Evolutionary conservation across 768 basidiomycete genomes (phyloP).

Genomic region (Clitopilus hobsonii): DNA sequence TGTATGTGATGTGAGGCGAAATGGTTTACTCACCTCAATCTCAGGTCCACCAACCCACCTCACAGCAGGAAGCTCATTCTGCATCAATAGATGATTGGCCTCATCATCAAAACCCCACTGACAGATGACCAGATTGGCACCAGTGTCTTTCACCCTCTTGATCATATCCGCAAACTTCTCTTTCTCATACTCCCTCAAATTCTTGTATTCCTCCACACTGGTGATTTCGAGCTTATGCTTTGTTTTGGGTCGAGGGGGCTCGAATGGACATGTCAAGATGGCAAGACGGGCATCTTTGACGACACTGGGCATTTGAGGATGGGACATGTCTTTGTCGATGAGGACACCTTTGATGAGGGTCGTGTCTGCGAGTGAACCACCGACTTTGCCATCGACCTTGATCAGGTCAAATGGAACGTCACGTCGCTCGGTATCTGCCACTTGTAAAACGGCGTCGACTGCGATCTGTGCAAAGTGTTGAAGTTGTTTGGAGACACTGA

Average conservation of each 20-base stretch:
- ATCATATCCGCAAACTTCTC: conserved; percentile 98
- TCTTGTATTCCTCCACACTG: conserved; percentile 93
- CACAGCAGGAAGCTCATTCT: conserved; percentile 95
- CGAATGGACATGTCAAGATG: conserved; percentile 98
- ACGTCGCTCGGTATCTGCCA: conserved; percentile 90
- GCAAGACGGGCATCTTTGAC: conserved; percentile 90
- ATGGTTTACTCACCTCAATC: conserved; percentile 73
- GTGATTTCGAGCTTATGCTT: conserved; percentile 99
- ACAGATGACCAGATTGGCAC: conserved; percentile 97
- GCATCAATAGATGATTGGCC: conserved; percentile 96
- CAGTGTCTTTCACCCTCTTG: conserved; percentile 90
- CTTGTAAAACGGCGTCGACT: conserved; percentile 91
- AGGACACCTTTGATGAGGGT: conserved; percentile 95
- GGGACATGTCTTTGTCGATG: conserved; percentile 99
- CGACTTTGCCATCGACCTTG: conserved; percentile 99
- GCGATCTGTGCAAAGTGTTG: conserved; percentile 96
- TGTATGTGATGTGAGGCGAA: background rate
- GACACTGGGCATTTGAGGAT: conserved; percentile 92
- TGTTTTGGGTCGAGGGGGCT: conserved; percentile 97
- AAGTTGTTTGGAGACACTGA: conserved; percentile 94
- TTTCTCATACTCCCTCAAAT: conserved; percentile 91
- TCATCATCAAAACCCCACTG: conserved; percentile 99
- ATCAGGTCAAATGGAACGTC: conserved; percentile 98
- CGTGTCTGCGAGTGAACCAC: conserved; percentile 94
- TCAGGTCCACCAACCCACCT: conserved; percentile 99